phyloP scores from a whole-genome alignment of 768 basidiomycete genomes.

The Psilocybe subaeruginosa region DNA sequence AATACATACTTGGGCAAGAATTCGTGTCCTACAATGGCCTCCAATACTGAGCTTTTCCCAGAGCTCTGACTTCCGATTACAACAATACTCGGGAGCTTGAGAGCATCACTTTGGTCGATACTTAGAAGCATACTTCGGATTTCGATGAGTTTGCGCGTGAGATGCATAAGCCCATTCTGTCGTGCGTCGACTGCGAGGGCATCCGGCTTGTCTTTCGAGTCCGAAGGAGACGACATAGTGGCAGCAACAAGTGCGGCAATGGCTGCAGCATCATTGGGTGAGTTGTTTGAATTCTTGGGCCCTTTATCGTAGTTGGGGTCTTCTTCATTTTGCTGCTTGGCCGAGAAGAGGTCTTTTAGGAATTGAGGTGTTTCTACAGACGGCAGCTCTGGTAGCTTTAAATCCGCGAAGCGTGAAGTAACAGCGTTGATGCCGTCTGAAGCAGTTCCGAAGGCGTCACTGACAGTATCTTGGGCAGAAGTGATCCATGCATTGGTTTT shows the following conservation, averaged over 20 bases:
- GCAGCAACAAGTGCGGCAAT: slow-evolving; percentile 80
- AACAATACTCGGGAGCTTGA: slow-evolving; percentile 96
- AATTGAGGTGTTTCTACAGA: slow-evolving; percentile 63
- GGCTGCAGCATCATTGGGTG: slow-evolving; percentile 61
- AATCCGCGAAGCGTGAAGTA: slow-evolving; percentile 58
- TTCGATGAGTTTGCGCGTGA: slow-evolving; percentile 95
- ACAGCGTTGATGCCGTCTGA: slow-evolving; percentile 68
- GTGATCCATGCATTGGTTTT: slow-evolving; percentile 69
- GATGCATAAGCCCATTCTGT: slow-evolving; percentile 87
- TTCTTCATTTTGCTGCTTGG: slow-evolving; percentile 33
- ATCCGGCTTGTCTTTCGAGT: slow-evolving; percentile 47
- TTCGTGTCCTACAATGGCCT: slow-evolving; percentile 97
- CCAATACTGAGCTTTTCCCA: slow-evolving; percentile 96
- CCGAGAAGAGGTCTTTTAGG: slow-evolving; percentile 63
- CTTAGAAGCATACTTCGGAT: slow-evolving; percentile 93
- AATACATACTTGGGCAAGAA: slow-evolving; percentile 92
- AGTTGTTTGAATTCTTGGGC: slow-evolving; percentile 40
- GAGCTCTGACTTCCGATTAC: slow-evolving; percentile 99
- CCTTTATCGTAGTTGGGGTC: slow-evolving; percentile 33
- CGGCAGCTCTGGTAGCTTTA: slow-evolving; percentile 63
- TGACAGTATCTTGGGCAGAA: slow-evolving; percentile 67
- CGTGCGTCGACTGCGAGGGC: slow-evolving; percentile 43
- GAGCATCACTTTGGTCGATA: slow-evolving; percentile 92
- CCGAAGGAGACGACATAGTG: slow-evolving; percentile 76
- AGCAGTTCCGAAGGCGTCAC: slow-evolving; percentile 74